Conservation (phyloP, 257 asterid genomes). For the Solanum tarijense region DNA sequence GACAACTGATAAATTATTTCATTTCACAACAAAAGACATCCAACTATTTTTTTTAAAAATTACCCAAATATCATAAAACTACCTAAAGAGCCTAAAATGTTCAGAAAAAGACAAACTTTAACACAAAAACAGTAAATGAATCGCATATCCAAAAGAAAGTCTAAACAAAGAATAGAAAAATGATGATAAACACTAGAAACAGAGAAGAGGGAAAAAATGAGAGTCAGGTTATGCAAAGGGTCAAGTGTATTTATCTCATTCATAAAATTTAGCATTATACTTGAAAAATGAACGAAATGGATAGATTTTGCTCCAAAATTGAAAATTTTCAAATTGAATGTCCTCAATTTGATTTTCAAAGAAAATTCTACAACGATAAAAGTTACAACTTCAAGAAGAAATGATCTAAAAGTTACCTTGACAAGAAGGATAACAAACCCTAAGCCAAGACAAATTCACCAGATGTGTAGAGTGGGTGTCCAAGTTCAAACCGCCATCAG, state of each 20-base stretch:
- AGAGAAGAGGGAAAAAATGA: background rate
- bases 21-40: background rate
- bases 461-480: background rate
- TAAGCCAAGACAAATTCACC: background rate
- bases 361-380: background rate
- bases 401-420: background rate
- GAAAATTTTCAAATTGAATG: background rate
- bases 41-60: background rate
- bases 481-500: background rate
- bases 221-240: background rate
- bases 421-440: background rate
- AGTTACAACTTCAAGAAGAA: background rate
- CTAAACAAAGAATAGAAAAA: background rate
- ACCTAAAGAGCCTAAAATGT: background rate
- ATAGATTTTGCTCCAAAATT: background rate
- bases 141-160: background rate
- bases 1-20: background rate
- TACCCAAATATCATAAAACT: background rate
- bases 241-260: background rate
- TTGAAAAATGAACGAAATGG: background rate
- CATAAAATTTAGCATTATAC: background rate
- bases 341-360: background rate
- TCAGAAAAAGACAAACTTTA: too few species aligned
- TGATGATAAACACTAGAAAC: background rate
- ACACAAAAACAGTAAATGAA: background rate